Conservation (phyloP, 352 stramenopile genomes). For the Thalassiosira hispida region DNA sequence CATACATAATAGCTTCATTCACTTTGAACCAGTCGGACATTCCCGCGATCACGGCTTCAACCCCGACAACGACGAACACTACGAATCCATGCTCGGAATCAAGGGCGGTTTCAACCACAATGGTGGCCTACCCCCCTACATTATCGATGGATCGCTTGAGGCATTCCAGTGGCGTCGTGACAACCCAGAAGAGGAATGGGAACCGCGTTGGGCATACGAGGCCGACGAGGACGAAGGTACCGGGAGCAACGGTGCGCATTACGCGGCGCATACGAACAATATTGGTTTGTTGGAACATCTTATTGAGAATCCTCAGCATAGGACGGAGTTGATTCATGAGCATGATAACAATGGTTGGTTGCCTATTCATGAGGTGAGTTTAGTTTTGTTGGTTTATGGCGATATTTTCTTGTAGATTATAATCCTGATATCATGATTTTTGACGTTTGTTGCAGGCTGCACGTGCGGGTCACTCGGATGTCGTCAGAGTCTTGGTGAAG, state of each 20-base stretch:
- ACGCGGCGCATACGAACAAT: slow-evolving; percentile 51
- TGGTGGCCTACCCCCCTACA: slow-evolving; percentile 63
- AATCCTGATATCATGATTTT: slow-evolving; percentile 1
- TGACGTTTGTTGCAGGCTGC: slow-evolving; percentile 7
- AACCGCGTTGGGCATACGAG: slow-evolving; percentile 36
- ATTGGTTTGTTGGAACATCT: slow-evolving; percentile 47
- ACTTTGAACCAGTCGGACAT: slow-evolving; percentile 83
- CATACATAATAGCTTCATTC: slow-evolving; percentile 69
- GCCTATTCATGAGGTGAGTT: slow-evolving; percentile 44
- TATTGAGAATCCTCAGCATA: slow-evolving; percentile 40
- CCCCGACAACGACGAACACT: slow-evolving; percentile 16
- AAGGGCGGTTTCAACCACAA: slow-evolving; percentile 30
- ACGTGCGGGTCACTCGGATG: slow-evolving; percentile 29
- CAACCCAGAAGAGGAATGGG: slow-evolving; percentile 33
- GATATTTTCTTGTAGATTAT: not conserved
- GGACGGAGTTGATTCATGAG: slow-evolving; percentile 36
- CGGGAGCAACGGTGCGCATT: slow-evolving; percentile 45
- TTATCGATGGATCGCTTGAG: slow-evolving; percentile 69
- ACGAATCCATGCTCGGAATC: slow-evolving; percentile 10
- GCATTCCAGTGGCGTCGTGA: slow-evolving; percentile 54
- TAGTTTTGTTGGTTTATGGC: not conserved
- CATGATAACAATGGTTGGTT: slow-evolving; percentile 47
- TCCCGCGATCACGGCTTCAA: slow-evolving; percentile 46
- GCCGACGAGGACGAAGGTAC: slow-evolving; percentile 26
- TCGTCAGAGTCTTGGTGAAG: slow-evolving; percentile 29